phyloP scores from a whole-genome alignment of 225 moss, liverwort and hornwort genomes.

The Antitrichia curtipendula region DNA sequence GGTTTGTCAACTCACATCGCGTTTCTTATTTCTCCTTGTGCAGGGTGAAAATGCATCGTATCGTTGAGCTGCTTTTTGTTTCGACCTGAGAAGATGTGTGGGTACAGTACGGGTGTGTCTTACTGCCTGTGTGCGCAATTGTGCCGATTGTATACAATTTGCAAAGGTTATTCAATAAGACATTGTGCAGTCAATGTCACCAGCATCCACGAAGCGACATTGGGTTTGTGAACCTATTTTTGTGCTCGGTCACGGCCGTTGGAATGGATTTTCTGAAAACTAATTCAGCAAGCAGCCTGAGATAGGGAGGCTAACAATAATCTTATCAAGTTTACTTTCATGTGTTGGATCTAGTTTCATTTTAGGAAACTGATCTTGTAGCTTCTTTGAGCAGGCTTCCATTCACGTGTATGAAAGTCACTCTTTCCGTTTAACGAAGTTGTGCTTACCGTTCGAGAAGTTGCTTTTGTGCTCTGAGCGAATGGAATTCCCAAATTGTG shows the following conservation, averaged over 20 bases:
- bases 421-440: neutral
- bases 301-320: neutral
- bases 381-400: neutral
- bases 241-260: neutral
- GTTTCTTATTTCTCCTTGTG: neutral
- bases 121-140: neutral
- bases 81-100: neutral
- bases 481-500: neutral
- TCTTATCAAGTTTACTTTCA: neutral
- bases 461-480: neutral
- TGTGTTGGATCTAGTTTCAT: neutral
- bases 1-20: neutral
- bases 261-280: neutral
- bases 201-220: neutral
- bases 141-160: neutral
- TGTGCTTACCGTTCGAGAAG: neutral
- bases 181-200: neutral
- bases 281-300: neutral
- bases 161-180: neutral
- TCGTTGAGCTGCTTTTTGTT: neutral
- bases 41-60: conserved; percentile 2
- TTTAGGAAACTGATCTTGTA: neutral
- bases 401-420: neutral
- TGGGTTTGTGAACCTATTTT: neutral
- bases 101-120: neutral